These are phyloP conservation scores for Colletotrichum musae DNA, from an alignment of 2,329 filamentous ascomycete genomes.

Conservation along the genomic window DNA sequence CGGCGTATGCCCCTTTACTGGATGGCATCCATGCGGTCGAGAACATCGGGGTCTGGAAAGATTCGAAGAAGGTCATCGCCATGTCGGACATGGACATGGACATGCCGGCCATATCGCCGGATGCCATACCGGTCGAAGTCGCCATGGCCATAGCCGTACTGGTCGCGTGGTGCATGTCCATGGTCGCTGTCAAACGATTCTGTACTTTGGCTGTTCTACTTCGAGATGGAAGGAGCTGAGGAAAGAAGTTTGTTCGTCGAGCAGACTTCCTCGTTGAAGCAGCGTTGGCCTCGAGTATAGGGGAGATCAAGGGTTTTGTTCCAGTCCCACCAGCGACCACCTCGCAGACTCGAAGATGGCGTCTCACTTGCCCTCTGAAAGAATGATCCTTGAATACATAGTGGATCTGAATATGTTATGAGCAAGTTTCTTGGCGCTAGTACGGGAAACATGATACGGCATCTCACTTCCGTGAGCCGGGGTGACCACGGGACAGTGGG, in stretches of 20 bases:
- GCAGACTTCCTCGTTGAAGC: not conserved
- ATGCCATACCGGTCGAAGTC: constrained; percentile 14
- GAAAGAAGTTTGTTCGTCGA: not conserved
- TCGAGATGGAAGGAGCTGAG: no score
- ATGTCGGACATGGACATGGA: constrained; percentile 53
- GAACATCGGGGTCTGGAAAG: constrained; percentile 65
- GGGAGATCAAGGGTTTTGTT: no score
- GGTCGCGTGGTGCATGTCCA: constrained; percentile 35
- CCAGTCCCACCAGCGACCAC: not conserved
- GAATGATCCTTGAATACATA: no score
- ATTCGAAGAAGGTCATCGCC: constrained; percentile 72
- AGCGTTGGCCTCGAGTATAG: no score
- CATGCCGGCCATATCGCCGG: constrained; percentile 26
- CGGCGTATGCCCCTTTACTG: constrained; percentile 81
- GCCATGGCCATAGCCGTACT: constrained; percentile 33
- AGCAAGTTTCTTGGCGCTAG: constrained; percentile 28
- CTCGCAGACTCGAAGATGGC: not conserved
- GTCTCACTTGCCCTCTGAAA: not conserved
- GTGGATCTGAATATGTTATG: constrained; percentile 4
- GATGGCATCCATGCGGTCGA: constrained; percentile 81
- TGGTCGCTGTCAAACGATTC: not conserved
- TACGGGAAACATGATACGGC: constrained; percentile 16
- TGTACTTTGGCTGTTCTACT: no score
- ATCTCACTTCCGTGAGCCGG: constrained; percentile 4
- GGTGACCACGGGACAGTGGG: constrained; percentile 19